Evolutionary conservation across 2,329 filamentous ascomycete genomes (phyloP).

Genomic region (Venturiaceae sp.): DNA sequence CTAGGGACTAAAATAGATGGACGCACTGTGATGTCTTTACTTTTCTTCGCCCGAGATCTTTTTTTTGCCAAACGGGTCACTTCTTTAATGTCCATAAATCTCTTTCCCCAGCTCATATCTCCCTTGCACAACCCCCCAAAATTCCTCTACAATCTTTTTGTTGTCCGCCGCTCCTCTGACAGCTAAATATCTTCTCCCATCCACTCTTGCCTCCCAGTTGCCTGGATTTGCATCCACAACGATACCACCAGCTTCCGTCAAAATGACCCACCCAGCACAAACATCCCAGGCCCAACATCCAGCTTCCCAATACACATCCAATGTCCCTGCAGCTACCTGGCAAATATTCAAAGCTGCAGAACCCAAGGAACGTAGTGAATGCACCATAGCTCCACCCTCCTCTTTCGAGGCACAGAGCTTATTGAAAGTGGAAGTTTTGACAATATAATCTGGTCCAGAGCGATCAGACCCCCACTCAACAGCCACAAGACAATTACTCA

Average conservation of each 20-base stretch:
- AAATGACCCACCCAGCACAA: constrained; percentile 69
- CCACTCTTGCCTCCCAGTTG: constrained; percentile 51
- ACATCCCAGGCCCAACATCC: constrained; percentile 84
- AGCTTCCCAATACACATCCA: constrained; percentile 74
- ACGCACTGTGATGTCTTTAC: too few relatives aligned
- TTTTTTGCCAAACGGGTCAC: not conserved
- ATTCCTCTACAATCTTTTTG: constrained; percentile 36
- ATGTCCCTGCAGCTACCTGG: constrained; percentile 57
- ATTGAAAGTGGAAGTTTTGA: constrained; percentile 59
- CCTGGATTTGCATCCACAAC: constrained; percentile 67
- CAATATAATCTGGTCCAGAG: constrained; percentile 58
- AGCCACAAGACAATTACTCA: constrained; percentile 56
- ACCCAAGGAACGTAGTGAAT: constrained; percentile 60
- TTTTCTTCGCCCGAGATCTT: not conserved
- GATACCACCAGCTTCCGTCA: constrained; percentile 63
- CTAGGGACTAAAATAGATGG: too few relatives aligned
- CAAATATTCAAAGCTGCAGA: constrained; percentile 69
- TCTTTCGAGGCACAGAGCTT: constrained; percentile 42
- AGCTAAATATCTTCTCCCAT: constrained; percentile 47
- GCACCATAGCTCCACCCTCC: constrained; percentile 64
- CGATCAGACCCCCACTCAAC: constrained; percentile 67
- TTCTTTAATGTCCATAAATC: not conserved
- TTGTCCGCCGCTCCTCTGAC: constrained; percentile 35
- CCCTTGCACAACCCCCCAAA: constrained; percentile 37
- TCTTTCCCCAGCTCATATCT: constrained; percentile 29